These are phyloP conservation scores for Piromyces finnis DNA, from an alignment of 192 early-diverging fungal genomes.

Conservation along the genomic window DNA sequence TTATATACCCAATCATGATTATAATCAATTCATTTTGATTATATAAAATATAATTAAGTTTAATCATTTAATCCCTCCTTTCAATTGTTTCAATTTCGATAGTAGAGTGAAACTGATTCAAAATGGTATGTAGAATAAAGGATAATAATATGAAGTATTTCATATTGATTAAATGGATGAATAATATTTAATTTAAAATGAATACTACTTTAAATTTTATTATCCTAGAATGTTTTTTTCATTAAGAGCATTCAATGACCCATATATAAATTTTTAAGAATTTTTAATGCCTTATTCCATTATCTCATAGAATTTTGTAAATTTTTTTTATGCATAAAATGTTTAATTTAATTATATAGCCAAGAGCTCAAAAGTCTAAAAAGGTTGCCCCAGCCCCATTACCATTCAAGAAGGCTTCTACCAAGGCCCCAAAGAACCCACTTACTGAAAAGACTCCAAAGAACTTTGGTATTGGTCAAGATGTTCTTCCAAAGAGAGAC, in stretches of 20 bases:
- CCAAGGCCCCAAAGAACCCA: constrained; percentile 57
- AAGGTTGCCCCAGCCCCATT: constrained; percentile 86
- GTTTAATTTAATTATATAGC: not conserved
- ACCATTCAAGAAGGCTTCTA: not conserved
- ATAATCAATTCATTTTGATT: too few species aligned
- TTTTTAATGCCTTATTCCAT: not conserved
- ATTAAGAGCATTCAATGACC: not conserved
- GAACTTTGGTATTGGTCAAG: constrained; percentile 92
- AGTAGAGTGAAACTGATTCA: not conserved
- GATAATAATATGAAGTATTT: not conserved
- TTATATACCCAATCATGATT: too few species aligned
- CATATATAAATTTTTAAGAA: not conserved
- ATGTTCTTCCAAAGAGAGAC: constrained; percentile 90
- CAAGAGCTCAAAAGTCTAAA: constrained; percentile 26
- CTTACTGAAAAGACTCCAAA: constrained; percentile 84
- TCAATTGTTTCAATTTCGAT: not conserved
- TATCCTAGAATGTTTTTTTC: not conserved
- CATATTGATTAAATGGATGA: too few species aligned
- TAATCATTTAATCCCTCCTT: not conserved
- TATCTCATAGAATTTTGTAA: not conserved
- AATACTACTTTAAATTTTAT: not conserved
- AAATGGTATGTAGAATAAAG: not conserved
- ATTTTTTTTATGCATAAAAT: not conserved
- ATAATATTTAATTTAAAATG: too few species aligned
- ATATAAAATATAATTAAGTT: too few species aligned